Conservation (phyloP, 495 filamentous ascomycete species). For the Penicillium soppii region DNA sequence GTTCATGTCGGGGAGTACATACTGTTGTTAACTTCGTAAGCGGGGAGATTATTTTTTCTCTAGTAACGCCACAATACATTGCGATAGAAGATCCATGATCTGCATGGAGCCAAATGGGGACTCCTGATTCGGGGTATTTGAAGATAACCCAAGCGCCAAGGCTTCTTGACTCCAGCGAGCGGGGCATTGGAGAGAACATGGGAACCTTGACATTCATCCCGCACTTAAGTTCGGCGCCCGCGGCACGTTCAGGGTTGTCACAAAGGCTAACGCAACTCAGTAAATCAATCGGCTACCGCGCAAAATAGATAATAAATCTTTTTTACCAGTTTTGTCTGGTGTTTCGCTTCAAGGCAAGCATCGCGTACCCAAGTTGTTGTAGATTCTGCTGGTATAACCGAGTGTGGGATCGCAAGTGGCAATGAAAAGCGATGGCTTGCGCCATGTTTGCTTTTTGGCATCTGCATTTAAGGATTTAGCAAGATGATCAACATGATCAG, state of each 20-base stretch:
- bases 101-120: conserved; percentile 10
- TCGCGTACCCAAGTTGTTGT: neutral
- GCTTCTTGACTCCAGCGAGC: neutral
- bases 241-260: conserved; percentile 6
- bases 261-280: conserved; percentile 4
- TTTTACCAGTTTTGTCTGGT: neutral
- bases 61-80: conserved; percentile 4
- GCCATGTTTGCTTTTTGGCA: conserved; percentile 20
- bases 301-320: conserved; percentile 4
- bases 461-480: conserved; percentile 4
- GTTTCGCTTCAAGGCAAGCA: neutral
- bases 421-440: neutral
- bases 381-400: neutral
- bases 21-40: conserved; percentile 1
- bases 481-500: conserved; percentile 25
- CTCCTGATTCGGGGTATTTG: neutral
- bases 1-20: conserved; percentile 4
- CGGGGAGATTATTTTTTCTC: conserved; percentile 8
- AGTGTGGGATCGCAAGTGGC: neutral
- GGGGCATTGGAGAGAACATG: conserved; percentile 2
- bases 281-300: conserved; percentile 20
- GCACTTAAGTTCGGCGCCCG: neutral
- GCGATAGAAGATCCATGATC: conserved; percentile 8
- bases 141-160: conserved; percentile 1
- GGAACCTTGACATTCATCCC: conserved; percentile 3